Conservation (phyloP, 1,139 yeast species). For the Saccharomyces hybrid region DNA sequence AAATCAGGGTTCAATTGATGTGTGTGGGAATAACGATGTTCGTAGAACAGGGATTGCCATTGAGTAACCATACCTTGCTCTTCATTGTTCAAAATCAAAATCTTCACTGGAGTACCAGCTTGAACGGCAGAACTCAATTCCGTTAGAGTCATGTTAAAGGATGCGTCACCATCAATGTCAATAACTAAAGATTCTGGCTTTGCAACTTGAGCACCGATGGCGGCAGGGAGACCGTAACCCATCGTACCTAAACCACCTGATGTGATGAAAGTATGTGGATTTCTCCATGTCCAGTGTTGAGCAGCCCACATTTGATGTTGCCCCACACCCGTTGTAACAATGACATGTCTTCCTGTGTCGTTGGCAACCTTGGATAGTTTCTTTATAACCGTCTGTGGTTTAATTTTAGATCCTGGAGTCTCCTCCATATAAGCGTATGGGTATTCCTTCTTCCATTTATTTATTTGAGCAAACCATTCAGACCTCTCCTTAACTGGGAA, state of each 20-base stretch:
- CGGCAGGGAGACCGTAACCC: slow-evolving; percentile 97
- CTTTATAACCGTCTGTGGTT: slow-evolving; percentile 84
- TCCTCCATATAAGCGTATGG: slow-evolving; percentile 76
- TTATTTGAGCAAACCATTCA: slow-evolving; percentile 69
- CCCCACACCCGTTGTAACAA: slow-evolving; percentile 96
- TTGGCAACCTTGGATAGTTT: slow-evolving; percentile 70
- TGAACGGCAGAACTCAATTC: slow-evolving; percentile 93
- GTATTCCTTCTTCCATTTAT: slow-evolving; percentile 77
- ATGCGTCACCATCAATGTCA: slow-evolving; percentile 97
- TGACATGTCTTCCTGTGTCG: slow-evolving; percentile 59
- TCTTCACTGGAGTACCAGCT: slow-evolving; percentile 83
- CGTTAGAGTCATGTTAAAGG: slow-evolving; percentile 92
- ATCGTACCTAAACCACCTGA: slow-evolving; percentile 98
- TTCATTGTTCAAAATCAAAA: slow-evolving; percentile 84
- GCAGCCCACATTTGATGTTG: slow-evolving; percentile 99
- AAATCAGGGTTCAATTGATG: slow-evolving; percentile 93
- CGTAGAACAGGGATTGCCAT: slow-evolving; percentile 96
- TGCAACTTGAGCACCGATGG: slow-evolving; percentile 97
- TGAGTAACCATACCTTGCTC: slow-evolving; percentile 99
- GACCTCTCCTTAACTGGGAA: slow-evolving; percentile 55
- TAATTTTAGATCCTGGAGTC: slow-evolving; percentile 72
- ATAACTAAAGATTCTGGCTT: slow-evolving; percentile 90
- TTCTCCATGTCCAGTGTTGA: slow-evolving; percentile 88
- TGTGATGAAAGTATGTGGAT: slow-evolving; percentile 87
- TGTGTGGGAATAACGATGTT: slow-evolving; percentile 92